Base-by-base conservation (phyloP, 495 filamentous ascomycete genomes). In the Extremus antarcticus region DNA sequence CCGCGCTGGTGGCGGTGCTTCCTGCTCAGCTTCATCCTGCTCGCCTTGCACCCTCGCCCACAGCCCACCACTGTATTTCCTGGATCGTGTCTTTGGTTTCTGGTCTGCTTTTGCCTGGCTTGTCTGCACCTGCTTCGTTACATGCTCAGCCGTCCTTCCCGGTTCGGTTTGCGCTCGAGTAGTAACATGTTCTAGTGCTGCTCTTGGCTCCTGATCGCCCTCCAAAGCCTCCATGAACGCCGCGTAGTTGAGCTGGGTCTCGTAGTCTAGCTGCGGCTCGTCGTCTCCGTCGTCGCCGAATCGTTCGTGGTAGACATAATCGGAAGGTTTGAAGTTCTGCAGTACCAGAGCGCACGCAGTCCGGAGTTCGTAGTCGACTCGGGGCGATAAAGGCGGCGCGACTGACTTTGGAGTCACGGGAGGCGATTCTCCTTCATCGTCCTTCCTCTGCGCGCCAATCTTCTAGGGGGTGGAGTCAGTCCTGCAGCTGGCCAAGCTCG, bases 261-360 rank as follows among this genome's bases (percentile, higher is more conserved):
- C 13, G 29, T 35, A 35, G 29, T 35, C 58, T 10, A 48, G 35
- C 3, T 38, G 19, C 46, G 46, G 46, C 46, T 15, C 21, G 4
- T 48, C 46, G 24, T 45, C 41, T 45, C 20, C 41, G 24, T 38
- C 43, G 9, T 23, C 45, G 21, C 57, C 57, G 43, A 56, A 40
- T 23, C 53, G 43, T n/a, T 66, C 63, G 24, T 58, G 55, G 47
- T 64, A 63, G 8, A 58, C 56, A 51, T 68, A 58, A 41, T 65
- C 35, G 10, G 63, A 63, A 16, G 69, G 69, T 56, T 66, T 70
- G 61, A 63, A 70, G 48, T 69, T 55, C 48, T 68, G 60, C 20
- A 71, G 52, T 16, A 72, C 61, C 8, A 63, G 54, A 17, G 65
- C 64, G 49, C 69, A 72, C 1, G 69, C 63, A 16, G 55, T 40